Percentiles rank a stretch among this genome's conserved stretches.
Conservation (phyloP, 306 rosid genomes). For the Ziziphus jujuba region DNA sequence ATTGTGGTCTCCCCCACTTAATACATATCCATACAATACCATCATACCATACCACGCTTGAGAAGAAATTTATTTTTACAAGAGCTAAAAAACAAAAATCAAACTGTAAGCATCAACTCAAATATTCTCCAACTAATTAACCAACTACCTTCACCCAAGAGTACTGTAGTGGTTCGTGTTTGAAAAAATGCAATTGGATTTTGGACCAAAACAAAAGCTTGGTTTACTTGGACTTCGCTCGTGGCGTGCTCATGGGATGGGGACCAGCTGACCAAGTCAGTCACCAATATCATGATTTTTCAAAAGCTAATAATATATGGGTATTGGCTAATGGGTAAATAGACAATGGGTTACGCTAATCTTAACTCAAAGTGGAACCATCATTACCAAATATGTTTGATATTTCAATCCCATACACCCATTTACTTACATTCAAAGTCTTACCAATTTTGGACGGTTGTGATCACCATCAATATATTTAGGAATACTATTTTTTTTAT, state of each 20-base stretch:
- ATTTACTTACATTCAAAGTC: no score
- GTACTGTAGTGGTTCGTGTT: not conserved
- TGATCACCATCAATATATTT: no score
- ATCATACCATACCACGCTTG: not conserved
- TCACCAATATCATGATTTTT: not conserved
- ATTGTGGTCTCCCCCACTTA: slow-evolving; percentile 18
- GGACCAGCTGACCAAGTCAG: slow-evolving; percentile 31
- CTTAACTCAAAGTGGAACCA: not conserved
- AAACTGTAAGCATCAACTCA: no score
- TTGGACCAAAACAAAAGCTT: no score
- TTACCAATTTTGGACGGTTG: no score
- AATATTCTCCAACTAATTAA: no score
- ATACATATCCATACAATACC: not conserved
- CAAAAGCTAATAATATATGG: no score
- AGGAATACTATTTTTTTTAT: no score
- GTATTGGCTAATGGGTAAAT: no score
- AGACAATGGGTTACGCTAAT: not conserved
- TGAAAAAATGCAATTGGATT: no score
- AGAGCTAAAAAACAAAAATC: no score
- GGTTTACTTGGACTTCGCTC: slow-evolving; percentile 10
- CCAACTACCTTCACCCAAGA: not conserved
- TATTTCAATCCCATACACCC: not conserved
- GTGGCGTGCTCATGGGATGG: slow-evolving; percentile 16
- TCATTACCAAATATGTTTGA: not conserved
- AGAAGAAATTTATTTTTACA: not conserved